Conservation (phyloP, 2,329 filamentous ascomycete species). For the Paraconiothyrium sp. region DNA sequence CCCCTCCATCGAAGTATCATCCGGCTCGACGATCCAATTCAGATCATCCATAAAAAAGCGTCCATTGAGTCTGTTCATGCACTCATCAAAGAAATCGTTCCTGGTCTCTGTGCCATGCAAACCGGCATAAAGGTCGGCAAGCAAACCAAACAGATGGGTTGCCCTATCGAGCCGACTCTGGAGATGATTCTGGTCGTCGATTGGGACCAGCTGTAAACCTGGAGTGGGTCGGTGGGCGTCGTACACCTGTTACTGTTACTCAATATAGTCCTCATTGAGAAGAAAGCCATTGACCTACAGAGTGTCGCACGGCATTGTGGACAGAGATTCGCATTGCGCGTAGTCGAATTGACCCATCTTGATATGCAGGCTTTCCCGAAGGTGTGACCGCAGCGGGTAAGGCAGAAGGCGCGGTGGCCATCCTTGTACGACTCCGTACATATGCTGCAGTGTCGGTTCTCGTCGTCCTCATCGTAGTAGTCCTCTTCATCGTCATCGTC, state of each 20-base stretch:
- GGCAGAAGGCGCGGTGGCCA: conserved; percentile 20
- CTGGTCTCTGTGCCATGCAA: conserved; percentile 2
- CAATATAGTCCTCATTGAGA: too few species aligned
- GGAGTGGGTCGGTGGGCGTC: conserved; percentile 10
- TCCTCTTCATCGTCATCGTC: conserved; percentile 4
- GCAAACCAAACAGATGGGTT: not conserved
- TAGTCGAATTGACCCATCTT: conserved; percentile 24
- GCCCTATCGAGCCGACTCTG: not conserved
- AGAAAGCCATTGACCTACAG: conserved; percentile 8
- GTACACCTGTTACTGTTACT: conserved; percentile 1
- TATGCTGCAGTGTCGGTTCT: conserved; percentile 20
- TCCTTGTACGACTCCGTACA: conserved; percentile 20
- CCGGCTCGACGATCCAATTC: conserved; percentile 8
- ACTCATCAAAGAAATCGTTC: not conserved
- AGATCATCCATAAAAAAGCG: conserved; percentile 19
- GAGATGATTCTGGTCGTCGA: not conserved
- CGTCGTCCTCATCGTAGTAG: conserved; percentile 1
- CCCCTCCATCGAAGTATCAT: not conserved
- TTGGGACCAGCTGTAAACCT: not conserved
- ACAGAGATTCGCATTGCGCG: conserved; percentile 22
- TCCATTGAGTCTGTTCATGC: conserved; percentile 17
- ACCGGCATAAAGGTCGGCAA: not conserved
- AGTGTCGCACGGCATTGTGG: conserved; percentile 23
- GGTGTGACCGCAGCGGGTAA: conserved; percentile 21
- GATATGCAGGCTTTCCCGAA: conserved; percentile 23